Evolutionary conservation across 2,329 filamentous ascomycete genomes (phyloP), one percentile per base, ranked within the genome.

Genomic region (Claviceps pazoutovae): DNA sequence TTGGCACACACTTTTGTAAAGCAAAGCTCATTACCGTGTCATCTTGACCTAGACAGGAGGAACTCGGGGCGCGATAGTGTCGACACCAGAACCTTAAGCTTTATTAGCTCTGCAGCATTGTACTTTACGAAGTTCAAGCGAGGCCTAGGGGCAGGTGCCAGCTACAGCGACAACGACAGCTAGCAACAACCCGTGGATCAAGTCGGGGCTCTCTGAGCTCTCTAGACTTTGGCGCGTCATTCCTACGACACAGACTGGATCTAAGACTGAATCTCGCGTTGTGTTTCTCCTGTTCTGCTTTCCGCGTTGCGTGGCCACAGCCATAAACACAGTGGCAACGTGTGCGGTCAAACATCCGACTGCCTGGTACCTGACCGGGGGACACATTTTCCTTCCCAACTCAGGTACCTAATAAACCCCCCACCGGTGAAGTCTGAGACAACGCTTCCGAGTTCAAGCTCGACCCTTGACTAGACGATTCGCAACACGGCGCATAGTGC

Each of bases 351-450:
- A 30, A 36, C 44, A 46, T 34, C n/a, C 44, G 26, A 19, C 21
- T 17, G 16, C 17, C 39, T 26, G 46, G 23, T 26, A 39, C 39
- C 37, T 23, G 36, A 48, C 19, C 14, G 14, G 14, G 23, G 37
- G 26, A 30, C 8, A 9, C 19, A 21, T 21, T 19, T 26, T 45
- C 4, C 14, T 50, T 14, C 5, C 21, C 4, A 38, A 13, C 14
- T 36, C 45, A 30, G 16, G 45, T 34, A 21, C 48, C 11, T 21
- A n/a, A 38, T 21, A 21, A 21, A 21, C 49, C 19, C 42, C 42
- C 17, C 19, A 23, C 14, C 45, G 45, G 48, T 47, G 48, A 45
- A 50, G 26, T 48, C 48, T 42, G 30, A 17, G 47, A 53, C 44
- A 21, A 36, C 43, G 26, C 46, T 50, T 42, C 26, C 26, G 26